Base-by-base conservation (phyloP, 306 rosid species). In the Dalbergia cochinchinensis region DNA sequence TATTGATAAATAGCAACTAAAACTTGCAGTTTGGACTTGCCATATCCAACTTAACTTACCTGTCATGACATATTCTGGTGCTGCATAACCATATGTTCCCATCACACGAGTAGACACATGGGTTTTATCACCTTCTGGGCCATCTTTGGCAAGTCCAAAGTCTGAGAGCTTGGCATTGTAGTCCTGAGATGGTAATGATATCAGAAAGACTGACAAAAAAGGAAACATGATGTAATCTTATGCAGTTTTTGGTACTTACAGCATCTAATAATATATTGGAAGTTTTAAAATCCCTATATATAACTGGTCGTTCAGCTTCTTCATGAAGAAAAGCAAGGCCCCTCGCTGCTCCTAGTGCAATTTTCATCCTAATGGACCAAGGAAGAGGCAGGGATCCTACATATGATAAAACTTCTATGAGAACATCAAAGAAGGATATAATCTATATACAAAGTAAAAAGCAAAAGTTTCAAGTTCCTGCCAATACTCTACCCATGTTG, bases 31-130 rank as follows among this genome's bases (percentile, higher is more conserved):
- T 66, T 78, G 62, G 51, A 67, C 33, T 19, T 15, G 72, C 67
- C 64, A 59, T 26, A 59, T 69, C 54, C 48, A 65, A 71, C 48
- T 48, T 47, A 66, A 58, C 87, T 82, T 72, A 94, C 98, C 98
- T 4, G 98, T 94, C 98, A 94, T 94, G 66, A 94, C 98, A 80
- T 94, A 94, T 85, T 94, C 98, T 18, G 98, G 98, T 51, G 98
- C 98, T 41, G 98, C 98, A 26, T 94, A 94, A 69, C 98, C 98
- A 71, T 94, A 94, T 22, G 98, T 94, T 87, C 98, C 98, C 98
- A 94, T 94, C 76, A 94, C 98, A 34, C 98, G 94, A 45, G 98
- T 94, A 22, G 98, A 94, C 64, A 94, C 98, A 37, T 94, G 98
- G 68, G 98, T 94, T 85, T 94, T 94, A 73, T 94, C 98, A 76